Conservation (phyloP, 2,329 filamentous ascomycete species). For the Colletotrichum tamarilloi region DNA sequence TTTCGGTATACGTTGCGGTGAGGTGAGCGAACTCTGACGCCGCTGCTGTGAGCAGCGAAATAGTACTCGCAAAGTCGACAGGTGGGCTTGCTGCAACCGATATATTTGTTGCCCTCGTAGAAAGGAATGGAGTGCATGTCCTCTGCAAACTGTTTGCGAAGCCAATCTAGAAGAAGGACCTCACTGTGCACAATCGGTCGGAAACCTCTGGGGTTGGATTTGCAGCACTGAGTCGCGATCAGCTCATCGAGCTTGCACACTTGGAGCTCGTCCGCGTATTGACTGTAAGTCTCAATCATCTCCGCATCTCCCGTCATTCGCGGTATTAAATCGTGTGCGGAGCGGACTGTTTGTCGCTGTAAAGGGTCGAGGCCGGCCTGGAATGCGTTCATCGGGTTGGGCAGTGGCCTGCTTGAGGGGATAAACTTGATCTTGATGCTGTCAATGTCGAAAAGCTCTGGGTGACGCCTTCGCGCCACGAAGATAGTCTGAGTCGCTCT, state of each 20-base stretch:
- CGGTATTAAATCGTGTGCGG: slow-evolving; percentile 38
- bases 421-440: slow-evolving; percentile 39
- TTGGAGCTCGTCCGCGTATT: not conserved
- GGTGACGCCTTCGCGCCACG: slow-evolving; percentile 40
- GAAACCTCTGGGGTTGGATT: slow-evolving; percentile 1
- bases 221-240: not conserved
- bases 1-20: slow-evolving; percentile 36
- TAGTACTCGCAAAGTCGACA: slow-evolving; percentile 39
- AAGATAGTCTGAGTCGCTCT: slow-evolving; percentile 37
- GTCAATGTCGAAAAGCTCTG: slow-evolving; percentile 43
- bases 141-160: not conserved
- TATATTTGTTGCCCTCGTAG: slow-evolving; percentile 36
- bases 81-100: slow-evolving; percentile 39
- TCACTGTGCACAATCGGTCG: slow-evolving; percentile 36
- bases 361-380: slow-evolving; percentile 26
- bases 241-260: not conserved
- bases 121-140: slow-evolving; percentile 5
- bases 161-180: slow-evolving; percentile 30
- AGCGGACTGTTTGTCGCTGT: not conserved
- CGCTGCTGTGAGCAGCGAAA: slow-evolving; percentile 29
- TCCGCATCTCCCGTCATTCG: slow-evolving; percentile 33
- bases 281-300: not conserved
- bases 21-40: slow-evolving; percentile 29
- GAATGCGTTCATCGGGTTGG: slow-evolving; percentile 35
- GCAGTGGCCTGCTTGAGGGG: slow-evolving; percentile 37